Evolutionary conservation across 108 stramenopile genomes (phyloP).

Genomic region (Aurantiochytrium sp.): DNA sequence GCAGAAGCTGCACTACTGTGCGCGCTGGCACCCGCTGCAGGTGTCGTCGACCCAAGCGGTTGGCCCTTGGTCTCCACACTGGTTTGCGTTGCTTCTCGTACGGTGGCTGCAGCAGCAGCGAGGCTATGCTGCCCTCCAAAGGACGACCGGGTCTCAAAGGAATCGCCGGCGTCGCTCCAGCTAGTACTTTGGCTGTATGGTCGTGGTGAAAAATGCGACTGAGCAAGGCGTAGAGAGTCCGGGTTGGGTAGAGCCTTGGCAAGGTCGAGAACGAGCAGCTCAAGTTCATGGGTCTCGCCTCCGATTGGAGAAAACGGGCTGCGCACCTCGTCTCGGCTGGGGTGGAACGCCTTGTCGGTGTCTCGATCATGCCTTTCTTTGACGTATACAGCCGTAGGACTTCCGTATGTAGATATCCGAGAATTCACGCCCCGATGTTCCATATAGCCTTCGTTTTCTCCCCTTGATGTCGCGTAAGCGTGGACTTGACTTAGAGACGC

Average conservation of each 20-base stretch:
- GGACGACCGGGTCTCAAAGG: not conserved
- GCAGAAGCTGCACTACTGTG: not conserved
- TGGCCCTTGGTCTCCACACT: not conserved
- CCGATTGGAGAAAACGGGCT: not conserved
- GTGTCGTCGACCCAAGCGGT: not conserved
- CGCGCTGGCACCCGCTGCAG: not conserved
- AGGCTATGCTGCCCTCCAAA: not conserved
- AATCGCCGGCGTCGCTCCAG: not conserved
- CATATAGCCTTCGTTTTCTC: too few species aligned
- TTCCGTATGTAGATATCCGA: too few species aligned
- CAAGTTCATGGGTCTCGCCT: not conserved
- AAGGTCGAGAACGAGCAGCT: not conserved
- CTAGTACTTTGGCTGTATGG: not conserved
- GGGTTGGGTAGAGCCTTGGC: constrained; percentile 5
- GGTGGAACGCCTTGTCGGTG: not conserved
- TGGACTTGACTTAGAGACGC: too few species aligned
- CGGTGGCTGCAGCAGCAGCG: not conserved
- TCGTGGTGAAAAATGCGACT: not conserved
- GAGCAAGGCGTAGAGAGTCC: not conserved
- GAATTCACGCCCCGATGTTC: too few species aligned
- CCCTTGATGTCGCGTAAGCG: too few species aligned
- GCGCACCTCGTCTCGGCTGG: not conserved
- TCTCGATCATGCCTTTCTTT: not conserved
- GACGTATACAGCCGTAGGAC: too few species aligned
- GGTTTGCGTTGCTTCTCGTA: not conserved